Conservation (phyloP, 371 early-diverging fungal species). For the Entomophthora muscae region DNA sequence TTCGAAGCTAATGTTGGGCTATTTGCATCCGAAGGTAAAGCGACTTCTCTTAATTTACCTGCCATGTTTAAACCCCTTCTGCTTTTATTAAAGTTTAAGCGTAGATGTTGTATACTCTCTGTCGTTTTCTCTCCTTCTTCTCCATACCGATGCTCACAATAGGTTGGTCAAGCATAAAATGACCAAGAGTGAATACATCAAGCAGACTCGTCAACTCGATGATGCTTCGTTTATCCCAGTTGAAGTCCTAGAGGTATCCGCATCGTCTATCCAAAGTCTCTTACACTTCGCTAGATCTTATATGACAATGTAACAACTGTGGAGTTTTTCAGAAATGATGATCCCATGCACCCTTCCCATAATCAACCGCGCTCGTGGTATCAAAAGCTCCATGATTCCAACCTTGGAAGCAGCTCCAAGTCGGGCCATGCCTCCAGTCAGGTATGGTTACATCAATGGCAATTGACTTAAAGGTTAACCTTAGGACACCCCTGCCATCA, state of each 20-base stretch:
- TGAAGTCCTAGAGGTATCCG: constrained; percentile 44
- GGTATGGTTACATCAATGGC: constrained; percentile 1
- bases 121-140: constrained; percentile 65
- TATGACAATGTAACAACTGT: constrained; percentile 55
- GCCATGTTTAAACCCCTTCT: not conserved
- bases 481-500: constrained; percentile 6
- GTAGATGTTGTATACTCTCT: constrained; percentile 65
- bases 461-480: not conserved
- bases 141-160: constrained; percentile 89
- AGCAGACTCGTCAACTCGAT: constrained; percentile 42
- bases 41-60: not conserved
- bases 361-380: constrained; percentile 1
- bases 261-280: not conserved
- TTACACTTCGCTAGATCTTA: constrained; percentile 20
- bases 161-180: constrained; percentile 68
- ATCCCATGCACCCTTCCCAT: not conserved
- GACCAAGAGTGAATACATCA: constrained; percentile 64
- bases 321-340: constrained; percentile 24
- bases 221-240: constrained; percentile 41
- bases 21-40: constrained; percentile 35
- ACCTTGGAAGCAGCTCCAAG: not conserved
- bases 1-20: constrained; percentile 48
- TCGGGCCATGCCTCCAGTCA: not conserved
- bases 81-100: no score
- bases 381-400: not conserved